phyloP scores from a whole-genome alignment of 1,139 yeast species.

The Debaryomycetaceae sp. region DNA sequence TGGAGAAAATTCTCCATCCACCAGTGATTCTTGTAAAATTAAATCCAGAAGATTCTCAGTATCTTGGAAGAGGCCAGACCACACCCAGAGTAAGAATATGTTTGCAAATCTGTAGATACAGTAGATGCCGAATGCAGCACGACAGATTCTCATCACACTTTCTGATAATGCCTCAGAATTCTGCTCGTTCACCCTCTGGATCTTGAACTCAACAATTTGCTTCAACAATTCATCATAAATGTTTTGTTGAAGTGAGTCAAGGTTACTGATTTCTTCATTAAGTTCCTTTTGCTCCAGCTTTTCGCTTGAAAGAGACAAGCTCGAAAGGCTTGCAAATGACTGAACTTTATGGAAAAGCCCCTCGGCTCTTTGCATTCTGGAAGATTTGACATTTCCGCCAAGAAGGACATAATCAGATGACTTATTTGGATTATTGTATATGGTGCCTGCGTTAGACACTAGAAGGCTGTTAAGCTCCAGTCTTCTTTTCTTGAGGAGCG shows the following conservation, averaged over 20 bases:
- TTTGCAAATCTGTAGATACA: conserved; percentile 62
- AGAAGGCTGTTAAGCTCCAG: conserved; percentile 26
- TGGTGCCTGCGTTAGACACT: conserved; percentile 23
- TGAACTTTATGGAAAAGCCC: conserved; percentile 39
- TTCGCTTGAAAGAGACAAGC: conserved; percentile 10
- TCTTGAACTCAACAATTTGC: conserved; percentile 10
- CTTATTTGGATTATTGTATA: conserved; percentile 19
- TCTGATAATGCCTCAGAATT: conserved; percentile 3
- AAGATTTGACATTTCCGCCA: conserved; percentile 5
- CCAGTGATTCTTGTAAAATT: not conserved
- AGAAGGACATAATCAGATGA: conserved; percentile 12
- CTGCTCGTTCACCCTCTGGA: conserved; percentile 9
- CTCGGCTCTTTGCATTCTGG: conserved; percentile 13
- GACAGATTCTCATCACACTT: conserved; percentile 10
- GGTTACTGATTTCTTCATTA: conserved; percentile 32
- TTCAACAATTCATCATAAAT: conserved; percentile 30
- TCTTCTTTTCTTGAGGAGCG: conserved; percentile 31
- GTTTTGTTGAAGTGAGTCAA: conserved; percentile 23
- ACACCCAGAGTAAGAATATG: conserved; percentile 41
- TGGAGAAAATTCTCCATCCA: not conserved
- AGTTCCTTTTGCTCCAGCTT: conserved; percentile 32
- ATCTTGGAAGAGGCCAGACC: conserved; percentile 13
- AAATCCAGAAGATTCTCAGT: not conserved
- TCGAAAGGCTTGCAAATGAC: conserved; percentile 38
- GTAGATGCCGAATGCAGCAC: conserved; percentile 49